Evolutionary conservation across 2,329 filamentous ascomycete species (phyloP).

Genomic region (Trichophyton benhamiae): DNA sequence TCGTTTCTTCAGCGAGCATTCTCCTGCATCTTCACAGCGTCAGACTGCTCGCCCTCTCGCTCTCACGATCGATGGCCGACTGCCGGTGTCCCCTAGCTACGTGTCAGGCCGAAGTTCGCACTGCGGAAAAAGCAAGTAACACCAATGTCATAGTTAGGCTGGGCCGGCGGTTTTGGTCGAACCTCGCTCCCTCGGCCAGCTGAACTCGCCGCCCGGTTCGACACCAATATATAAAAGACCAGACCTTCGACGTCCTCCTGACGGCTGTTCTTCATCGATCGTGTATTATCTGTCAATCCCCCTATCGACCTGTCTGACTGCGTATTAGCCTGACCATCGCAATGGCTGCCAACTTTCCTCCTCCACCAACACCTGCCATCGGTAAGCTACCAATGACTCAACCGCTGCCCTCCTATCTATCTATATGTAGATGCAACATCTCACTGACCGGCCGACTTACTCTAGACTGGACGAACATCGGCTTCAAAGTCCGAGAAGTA

Average conservation of each 20-base stretch:
- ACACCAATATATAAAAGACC: neutral
- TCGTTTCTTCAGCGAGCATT: too few relatives aligned
- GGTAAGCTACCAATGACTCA: slow-evolving; percentile 1
- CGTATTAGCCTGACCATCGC: neutral
- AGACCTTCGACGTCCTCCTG: neutral
- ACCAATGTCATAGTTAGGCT: too few relatives aligned
- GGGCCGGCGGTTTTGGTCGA: too few relatives aligned
- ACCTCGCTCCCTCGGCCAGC: neutral
- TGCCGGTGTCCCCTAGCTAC: too few relatives aligned
- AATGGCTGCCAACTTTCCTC: neutral
- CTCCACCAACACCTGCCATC: slow-evolving; percentile 3
- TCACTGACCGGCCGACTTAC: neutral
- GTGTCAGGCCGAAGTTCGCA: too few relatives aligned
- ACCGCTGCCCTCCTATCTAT: neutral
- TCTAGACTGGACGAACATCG: slow-evolving; percentile 78
- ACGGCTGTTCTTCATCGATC: neutral
- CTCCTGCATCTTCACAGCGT: too few relatives aligned
- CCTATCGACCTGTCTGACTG: neutral
- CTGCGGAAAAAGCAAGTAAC: too few relatives aligned
- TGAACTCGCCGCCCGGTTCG: neutral
- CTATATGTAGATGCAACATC: neutral
- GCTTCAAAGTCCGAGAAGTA: slow-evolving; percentile 87
- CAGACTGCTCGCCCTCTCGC: too few relatives aligned
- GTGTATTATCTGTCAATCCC: neutral
- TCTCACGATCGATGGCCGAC: too few relatives aligned